These are phyloP conservation scores for Pseudodiploospora longispora DNA, from an alignment of 2,329 filamentous ascomycete genomes.

Conservation along the genomic window DNA sequence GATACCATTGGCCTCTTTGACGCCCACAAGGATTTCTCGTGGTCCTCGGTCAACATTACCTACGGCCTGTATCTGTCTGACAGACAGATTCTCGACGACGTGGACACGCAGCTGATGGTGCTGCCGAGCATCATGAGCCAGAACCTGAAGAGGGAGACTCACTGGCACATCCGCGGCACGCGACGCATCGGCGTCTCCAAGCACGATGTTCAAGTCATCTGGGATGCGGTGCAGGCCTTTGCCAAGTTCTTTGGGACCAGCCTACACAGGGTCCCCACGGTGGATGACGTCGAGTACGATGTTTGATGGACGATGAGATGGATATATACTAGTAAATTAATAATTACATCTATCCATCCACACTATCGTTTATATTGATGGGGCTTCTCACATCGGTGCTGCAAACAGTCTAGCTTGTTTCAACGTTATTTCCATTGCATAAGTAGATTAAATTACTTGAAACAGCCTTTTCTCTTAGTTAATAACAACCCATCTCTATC, in stretches of 20 bases:
- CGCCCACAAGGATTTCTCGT: constrained; percentile 34
- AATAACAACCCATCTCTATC: too few relatives aligned
- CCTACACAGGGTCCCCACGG: constrained; percentile 18
- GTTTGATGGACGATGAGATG: constrained; percentile 10
- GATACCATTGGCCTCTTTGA: constrained; percentile 26
- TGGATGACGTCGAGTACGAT: constrained; percentile 21
- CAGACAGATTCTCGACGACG: constrained; percentile 42
- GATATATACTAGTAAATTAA: too few relatives aligned
- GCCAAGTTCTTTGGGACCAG: constrained; percentile 17
- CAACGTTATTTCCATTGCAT: too few relatives aligned
- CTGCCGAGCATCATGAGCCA: constrained; percentile 50
- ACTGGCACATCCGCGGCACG: constrained; percentile 39
- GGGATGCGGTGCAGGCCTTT: constrained; percentile 16
- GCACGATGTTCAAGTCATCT: constrained; percentile 17
- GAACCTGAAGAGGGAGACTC: constrained; percentile 42
- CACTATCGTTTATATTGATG: too few relatives aligned
- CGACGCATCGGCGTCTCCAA: constrained; percentile 19
- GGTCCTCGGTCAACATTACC: constrained; percentile 46
- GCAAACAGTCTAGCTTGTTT: too few relatives aligned
- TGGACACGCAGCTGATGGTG: constrained; percentile 48
- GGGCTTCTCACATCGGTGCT: too few relatives aligned
- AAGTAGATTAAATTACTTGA: too few relatives aligned
- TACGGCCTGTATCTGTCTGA: constrained; percentile 52
- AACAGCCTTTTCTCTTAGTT: too few relatives aligned
- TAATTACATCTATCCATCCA: too few relatives aligned